phyloP scores from a whole-genome alignment of 768 basidiomycete species.

The Xerocomus potaroensis region DNA sequence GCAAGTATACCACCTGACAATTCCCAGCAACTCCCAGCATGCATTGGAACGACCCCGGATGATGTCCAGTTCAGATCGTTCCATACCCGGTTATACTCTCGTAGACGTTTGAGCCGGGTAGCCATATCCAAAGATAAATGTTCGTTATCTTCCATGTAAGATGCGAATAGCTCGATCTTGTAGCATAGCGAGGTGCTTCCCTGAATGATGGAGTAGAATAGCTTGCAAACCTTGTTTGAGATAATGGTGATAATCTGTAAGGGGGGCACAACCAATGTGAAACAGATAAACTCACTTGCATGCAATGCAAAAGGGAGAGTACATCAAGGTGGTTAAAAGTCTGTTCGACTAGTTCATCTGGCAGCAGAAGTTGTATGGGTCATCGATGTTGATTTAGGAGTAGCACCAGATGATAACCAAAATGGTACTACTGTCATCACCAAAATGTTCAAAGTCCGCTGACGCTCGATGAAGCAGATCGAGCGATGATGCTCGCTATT shows the following conservation, averaged over 20 bases:
- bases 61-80: slow-evolving; percentile 20
- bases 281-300: slow-evolving; percentile 15
- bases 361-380: slow-evolving; percentile 20
- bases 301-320: slow-evolving; percentile 24
- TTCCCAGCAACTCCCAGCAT: slow-evolving; percentile 30
- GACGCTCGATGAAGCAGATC: too few species aligned
- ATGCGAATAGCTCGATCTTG: too few species aligned
- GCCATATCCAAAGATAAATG: slow-evolving; percentile 15
- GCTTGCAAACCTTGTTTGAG: slow-evolving; percentile 22
- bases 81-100: too few species aligned
- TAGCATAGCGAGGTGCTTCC: too few species aligned
- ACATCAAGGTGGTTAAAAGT: slow-evolving; percentile 27
- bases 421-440: too few species aligned
- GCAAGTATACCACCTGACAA: slow-evolving; percentile 33
- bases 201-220: too few species aligned
- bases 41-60: slow-evolving; percentile 9
- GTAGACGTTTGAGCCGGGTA: slow-evolving; percentile 22
- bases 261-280: neutral
- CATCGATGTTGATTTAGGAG: slow-evolving; percentile 9
- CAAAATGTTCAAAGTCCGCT: too few species aligned
- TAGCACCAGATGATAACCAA: too few species aligned
- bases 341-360: slow-evolving; percentile 27
- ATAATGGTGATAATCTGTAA: neutral
- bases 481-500: too few species aligned
- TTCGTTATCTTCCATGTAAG: slow-evolving; percentile 24